phyloP scores from a whole-genome alignment of 179 eudicot genomes.

The Camellia oleifera region DNA sequence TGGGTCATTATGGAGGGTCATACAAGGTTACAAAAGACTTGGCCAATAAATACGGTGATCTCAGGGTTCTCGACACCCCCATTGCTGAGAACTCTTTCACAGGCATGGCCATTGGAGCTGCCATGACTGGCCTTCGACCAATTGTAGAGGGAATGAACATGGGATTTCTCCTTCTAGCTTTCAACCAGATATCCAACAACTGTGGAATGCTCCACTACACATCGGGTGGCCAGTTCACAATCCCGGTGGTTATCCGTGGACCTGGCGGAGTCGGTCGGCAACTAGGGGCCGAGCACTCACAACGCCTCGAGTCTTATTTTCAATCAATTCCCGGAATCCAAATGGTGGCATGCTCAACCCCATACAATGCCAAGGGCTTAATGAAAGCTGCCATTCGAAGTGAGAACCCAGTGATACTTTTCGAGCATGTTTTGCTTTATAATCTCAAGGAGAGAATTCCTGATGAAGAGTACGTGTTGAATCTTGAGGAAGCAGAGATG shows the following conservation, averaged over 20 bases:
- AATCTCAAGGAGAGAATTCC: constrained; percentile 90
- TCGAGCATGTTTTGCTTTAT: constrained; percentile 89
- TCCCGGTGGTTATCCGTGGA: constrained; percentile 88
- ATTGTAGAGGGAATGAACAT: constrained; percentile 93
- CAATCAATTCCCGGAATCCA: constrained; percentile 96
- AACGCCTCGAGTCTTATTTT: constrained; percentile 86
- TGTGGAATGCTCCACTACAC: constrained; percentile 99
- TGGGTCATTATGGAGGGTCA: constrained; percentile 96
- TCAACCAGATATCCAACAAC: constrained; percentile 93
- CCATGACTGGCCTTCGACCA: constrained; percentile 97
- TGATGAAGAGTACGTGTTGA: constrained; percentile 71
- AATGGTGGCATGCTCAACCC: constrained; percentile 96
- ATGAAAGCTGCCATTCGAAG: constrained; percentile 97
- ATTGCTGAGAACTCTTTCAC: constrained; percentile 96
- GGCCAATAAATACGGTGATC: constrained; percentile 77
- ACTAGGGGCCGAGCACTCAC: constrained; percentile 95
- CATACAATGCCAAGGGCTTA: constrained; percentile 89
- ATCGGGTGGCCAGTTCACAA: constrained; percentile 93
- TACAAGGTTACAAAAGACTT: constrained; percentile 88
- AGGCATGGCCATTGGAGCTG: constrained; percentile 95
- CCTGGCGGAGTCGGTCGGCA: constrained; percentile 98
- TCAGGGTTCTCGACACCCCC: constrained; percentile 90
- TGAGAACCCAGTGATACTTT: constrained; percentile 91
- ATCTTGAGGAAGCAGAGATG: constrained; percentile 96
- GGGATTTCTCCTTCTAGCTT: constrained; percentile 97